Percentiles rank a stretch among this genome's conserved stretches.
phyloP scores from a whole-genome alignment of 371 early-diverging fungal genomes.

The Apophysomyces variabilis region DNA sequence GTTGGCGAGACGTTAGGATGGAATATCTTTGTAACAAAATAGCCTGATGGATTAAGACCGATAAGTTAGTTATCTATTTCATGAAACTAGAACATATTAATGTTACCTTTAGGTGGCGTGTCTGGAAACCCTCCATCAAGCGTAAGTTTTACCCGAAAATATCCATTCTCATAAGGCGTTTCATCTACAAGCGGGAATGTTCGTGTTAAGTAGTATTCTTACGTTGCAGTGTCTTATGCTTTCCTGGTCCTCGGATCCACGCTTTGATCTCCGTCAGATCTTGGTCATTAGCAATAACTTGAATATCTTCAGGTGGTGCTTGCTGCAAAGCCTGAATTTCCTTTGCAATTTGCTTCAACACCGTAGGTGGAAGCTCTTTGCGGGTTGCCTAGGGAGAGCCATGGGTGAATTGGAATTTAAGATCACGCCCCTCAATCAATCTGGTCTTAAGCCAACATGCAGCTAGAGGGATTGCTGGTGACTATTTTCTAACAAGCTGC shows the following conservation, averaged over 20 bases:
- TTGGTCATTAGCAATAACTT: conserved; percentile 69
- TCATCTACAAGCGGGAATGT: conserved; percentile 41
- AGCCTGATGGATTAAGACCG: conserved; percentile 40
- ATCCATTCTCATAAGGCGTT: conserved; percentile 83
- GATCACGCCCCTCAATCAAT: too few relatives aligned
- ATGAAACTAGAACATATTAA: conserved; percentile 7
- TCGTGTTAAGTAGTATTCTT: neutral
- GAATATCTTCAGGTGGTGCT: conserved; percentile 81
- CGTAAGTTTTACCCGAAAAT: conserved; percentile 67
- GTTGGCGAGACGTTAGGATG: conserved; percentile 88
- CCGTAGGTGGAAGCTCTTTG: conserved; percentile 46
- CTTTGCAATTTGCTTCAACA: conserved; percentile 54
- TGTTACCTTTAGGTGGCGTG: conserved; percentile 74
- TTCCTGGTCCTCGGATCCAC: conserved; percentile 88
- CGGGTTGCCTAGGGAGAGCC: conserved; percentile 28
- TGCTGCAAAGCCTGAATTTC: conserved; percentile 63
- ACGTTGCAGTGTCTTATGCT: neutral
- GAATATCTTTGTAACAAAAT: conserved; percentile 88
- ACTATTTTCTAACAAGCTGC: too few relatives aligned
- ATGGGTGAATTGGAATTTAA: neutral
- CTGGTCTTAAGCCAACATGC: too few relatives aligned
- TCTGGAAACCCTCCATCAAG: conserved; percentile 72
- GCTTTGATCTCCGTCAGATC: conserved; percentile 80
- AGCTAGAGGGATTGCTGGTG: too few relatives aligned
- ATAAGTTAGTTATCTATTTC: neutral